Conservation (phyloP, 2,329 filamentous ascomycete species). For the Botrytis sinoallii region DNA sequence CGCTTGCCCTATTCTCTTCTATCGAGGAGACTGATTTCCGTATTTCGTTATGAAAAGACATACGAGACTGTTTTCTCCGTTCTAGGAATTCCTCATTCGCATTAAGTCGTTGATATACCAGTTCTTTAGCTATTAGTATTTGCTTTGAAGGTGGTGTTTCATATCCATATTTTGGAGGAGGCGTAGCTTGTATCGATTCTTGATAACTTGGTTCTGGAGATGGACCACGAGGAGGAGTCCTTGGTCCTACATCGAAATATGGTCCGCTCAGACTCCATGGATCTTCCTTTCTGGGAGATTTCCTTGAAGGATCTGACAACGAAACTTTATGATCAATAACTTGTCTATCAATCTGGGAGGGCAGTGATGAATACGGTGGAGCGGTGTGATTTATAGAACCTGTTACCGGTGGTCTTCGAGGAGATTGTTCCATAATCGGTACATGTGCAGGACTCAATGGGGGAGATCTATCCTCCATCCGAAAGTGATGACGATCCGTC, state of each 20-base stretch:
- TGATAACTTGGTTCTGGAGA: conserved; percentile 14
- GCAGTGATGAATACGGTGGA: background rate
- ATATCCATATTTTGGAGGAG: conserved; percentile 19
- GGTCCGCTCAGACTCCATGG: conserved; percentile 18
- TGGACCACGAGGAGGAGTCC: conserved; percentile 21
- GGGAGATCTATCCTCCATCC: conserved; percentile 16
- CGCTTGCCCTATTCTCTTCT: conserved; percentile 26
- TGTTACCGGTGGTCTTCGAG: background rate
- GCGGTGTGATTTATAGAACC: background rate
- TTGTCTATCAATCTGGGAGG: background rate
- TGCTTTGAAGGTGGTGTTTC: conserved; percentile 25
- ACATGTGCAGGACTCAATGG: conserved; percentile 13
- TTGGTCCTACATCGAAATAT: conserved; percentile 23
- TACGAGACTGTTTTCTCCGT: conserved; percentile 29
- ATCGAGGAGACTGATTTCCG: conserved; percentile 29
- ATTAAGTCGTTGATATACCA: conserved; percentile 27
- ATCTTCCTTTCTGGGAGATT: conserved; percentile 2
- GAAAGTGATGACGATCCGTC: conserved; percentile 18
- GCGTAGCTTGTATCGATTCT: conserved; percentile 11
- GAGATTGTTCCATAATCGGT: conserved; percentile 1
- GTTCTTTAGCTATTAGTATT: conserved; percentile 30
- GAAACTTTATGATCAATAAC: background rate
- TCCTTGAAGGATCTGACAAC: background rate
- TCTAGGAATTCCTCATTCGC: conserved; percentile 35
- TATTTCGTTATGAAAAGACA: conserved; percentile 32